Base-by-base conservation (phyloP, 2,329 filamentous ascomycete species). In the Ramularia collo-cygni region DNA sequence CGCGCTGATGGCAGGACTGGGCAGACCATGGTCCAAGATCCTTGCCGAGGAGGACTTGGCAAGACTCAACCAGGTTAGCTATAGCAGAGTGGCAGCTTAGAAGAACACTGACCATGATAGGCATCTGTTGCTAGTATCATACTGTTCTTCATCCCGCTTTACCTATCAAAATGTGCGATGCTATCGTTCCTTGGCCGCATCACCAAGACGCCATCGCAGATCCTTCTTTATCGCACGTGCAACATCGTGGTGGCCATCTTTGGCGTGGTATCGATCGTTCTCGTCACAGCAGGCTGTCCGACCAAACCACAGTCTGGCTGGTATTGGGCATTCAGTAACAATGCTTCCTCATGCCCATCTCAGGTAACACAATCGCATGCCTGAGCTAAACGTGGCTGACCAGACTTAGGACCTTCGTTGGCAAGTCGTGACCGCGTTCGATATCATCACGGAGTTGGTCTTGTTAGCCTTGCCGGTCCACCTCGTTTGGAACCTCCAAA, bases 381-480 rank as follows among this genome's bases (percentile, higher is more conserved):
- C 15, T 9, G 35, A 26, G 19, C 39, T 46, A 21, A 49, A 30
- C 10, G n/a, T 37, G 28, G 17, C 35, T 29, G 12, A 31, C 9
- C 16, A 21, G 14, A 8, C 15, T 21, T 36, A 60, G 57, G 40
- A 31, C 38, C 31, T 40, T 10, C 53, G 61, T 31, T 67, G 60
- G 65, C 58, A 62, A 47, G 47, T 57, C 3, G 57, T 67, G 39
- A 64, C 64, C 7, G 61, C 51, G 1, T 55, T 68, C 19, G 65
- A 69, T 43, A 50, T 65, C 29, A 40, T 58, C 5, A 64, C 60
- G 8, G 62, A 64, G 42, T 27, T 56, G 6, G 10, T 56, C 4
- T 46, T 64, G 10, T 45, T 65, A 12, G 51, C 41, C 8, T 40
- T 64, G 16, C 57, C 56, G 6, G 33, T 61, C 16, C 55, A 61